Base-by-base conservation (phyloP, 1,284 basidiomycete genomes). In the Fomitopsis betulina region DNA sequence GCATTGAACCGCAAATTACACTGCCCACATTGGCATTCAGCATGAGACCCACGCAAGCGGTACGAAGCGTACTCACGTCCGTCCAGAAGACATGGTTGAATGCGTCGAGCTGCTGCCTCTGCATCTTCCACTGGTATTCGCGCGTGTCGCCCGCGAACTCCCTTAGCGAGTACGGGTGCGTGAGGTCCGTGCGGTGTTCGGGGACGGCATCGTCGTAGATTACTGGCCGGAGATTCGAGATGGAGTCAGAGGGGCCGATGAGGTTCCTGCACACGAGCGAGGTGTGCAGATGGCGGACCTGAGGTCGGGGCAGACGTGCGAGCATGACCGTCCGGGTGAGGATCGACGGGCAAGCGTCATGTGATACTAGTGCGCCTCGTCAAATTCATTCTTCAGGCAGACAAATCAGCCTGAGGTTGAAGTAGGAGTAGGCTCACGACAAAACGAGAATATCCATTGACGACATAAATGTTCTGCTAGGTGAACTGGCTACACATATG, bases 61-160 rank as follows among this genome's bases (percentile, higher is more conserved):
- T n/a, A 47, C 23, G 17, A 8, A 21, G 33, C 21, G 13, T n/a
- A 78, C 87, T 64, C 66, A 91, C 89, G 58, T 91, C 85, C 53
- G 82, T 72, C 89, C 89, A 92, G 67, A 90, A 92, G 37, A 78
- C 73, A 58, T 91, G 86, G 62, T 91, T 86, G 66, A 87, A 85
- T 17, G 80, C 75, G 66, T 91, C 88, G 19, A 90, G 70, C 62
- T 85, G 82, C 68, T 87, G 83, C 58, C 84, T 76, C 58, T 85
- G 82, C 55, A 91, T 72, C 60, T 82, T 85, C 76, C 80, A 87
- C 67, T 87, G 87, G 54, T 91, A 78, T 57, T 89, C 85, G 75
- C 72, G 60, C 71, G 73, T 62, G 68, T 71, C 67, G 27, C 71
- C 68, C 51, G 75, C 72, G 70, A 91, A 91, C 69, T 91, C 89